Conservation (phyloP, 2,329 filamentous ascomycete genomes). For the Fusarium nematophilum region DNA sequence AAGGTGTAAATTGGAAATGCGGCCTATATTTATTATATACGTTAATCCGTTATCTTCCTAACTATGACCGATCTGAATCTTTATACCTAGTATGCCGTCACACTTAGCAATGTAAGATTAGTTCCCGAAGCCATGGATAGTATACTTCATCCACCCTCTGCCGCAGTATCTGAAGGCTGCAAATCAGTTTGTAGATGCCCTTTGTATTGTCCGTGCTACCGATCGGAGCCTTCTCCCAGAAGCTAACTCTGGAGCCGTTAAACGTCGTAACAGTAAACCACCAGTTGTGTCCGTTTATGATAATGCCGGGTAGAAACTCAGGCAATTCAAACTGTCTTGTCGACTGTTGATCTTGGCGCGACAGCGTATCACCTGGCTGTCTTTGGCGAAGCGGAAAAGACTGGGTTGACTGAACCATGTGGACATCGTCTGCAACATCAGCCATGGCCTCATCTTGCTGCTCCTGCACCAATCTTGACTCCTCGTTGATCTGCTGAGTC, state of each 20-base stretch:
- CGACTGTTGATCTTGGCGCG: not conserved
- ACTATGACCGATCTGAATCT: no score
- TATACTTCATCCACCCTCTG: not conserved
- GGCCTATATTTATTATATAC: no score
- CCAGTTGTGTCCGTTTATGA: not conserved
- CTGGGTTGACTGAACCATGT: not conserved
- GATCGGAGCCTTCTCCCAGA: not conserved
- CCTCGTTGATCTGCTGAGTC: not conserved
- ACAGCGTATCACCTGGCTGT: not conserved
- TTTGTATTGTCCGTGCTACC: not conserved
- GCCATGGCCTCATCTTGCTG: not conserved
- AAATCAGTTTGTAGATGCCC: not conserved
- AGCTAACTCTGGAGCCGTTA: not conserved
- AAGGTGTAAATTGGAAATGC: no score
- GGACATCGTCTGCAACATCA: not conserved
- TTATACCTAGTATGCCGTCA: no score
- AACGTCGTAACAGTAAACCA: not conserved
- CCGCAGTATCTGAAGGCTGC: not conserved
- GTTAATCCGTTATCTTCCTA: no score
- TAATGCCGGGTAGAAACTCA: not conserved
- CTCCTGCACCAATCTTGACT: not conserved
- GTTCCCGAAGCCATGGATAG: not conserved
- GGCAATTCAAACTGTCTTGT: not conserved
- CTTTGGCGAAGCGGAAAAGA: not conserved
- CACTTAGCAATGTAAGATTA: no score